Base-by-base conservation (phyloP, 768 basidiomycete species). In the Lactarius deliciosus region DNA sequence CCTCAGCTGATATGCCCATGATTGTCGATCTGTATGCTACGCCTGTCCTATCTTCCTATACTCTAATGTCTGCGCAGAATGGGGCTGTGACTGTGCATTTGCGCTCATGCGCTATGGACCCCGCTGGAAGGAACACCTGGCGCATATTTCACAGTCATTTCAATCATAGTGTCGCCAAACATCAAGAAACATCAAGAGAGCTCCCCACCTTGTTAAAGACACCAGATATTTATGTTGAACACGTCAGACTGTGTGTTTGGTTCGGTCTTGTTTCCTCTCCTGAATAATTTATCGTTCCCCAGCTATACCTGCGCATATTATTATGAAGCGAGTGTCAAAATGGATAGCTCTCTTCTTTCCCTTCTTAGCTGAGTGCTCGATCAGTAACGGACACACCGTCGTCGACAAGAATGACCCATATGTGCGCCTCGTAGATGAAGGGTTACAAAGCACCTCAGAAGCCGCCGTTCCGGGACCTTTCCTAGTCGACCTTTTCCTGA, bases 401-500 rank as follows among this genome's bases (percentile, higher is more conserved):
- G 40, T 50, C 38, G 69, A 69, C 43, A 60, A 61, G 5, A 40
- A 64, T 18, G 69, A 69, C 32, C 69, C 62, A 18, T 69, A 69
- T 57, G 62, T 69, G 9, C 66, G 63, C 11, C 62, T 69, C 13
- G 64, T 71, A 16, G 55, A 67, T 2, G 64, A 68, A 20, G 65
- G 65, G 3, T 59, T 65, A 22, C 41, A 38, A 58, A 68, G 62
- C 15, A 60, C 64, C 22, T 66, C 65, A 11, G 63, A 69, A 38
- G 72, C 68, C 2, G 53, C 25, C 25, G 25, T 28, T 5, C 68
- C 63, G 2, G 73, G 73, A 1, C 68, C 69, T 7, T 73, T 66
- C 45, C 55, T 73, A 2, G 73, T 73, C 22, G 73, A 73, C 54
- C 61, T 72, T 50, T 60, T 73, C 41, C 73, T 73, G 7, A 68